Conservation (phyloP, 2,329 filamentous ascomycete genomes). For the Phialophora tarda region DNA sequence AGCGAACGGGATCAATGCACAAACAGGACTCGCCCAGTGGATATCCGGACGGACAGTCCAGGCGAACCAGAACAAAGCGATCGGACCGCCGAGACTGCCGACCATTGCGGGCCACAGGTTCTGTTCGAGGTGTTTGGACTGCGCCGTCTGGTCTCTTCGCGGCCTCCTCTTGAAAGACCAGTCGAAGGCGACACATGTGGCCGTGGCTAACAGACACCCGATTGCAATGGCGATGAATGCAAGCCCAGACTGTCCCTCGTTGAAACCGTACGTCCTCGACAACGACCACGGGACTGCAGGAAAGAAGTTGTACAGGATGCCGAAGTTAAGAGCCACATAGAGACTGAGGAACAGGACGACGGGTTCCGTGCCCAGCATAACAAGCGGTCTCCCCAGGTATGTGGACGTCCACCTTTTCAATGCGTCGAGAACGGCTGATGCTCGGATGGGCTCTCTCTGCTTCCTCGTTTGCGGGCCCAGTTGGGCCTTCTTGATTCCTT, state of each 20-base stretch:
- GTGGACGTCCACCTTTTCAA: constrained; percentile 2
- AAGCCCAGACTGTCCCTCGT: constrained; percentile 44
- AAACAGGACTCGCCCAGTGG: constrained; percentile 47
- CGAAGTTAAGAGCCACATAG: constrained; percentile 23
- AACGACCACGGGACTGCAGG: constrained; percentile 39
- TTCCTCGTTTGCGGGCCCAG: neutral
- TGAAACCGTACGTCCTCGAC: constrained; percentile 30
- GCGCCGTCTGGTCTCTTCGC: neutral
- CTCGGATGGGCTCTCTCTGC: neutral
- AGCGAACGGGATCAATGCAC: constrained; percentile 38
- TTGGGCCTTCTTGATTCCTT: neutral
- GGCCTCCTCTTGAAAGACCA: constrained; percentile 35
- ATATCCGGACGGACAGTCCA: constrained; percentile 52
- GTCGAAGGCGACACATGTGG: constrained; percentile 42
- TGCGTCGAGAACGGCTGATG: constrained; percentile 62
- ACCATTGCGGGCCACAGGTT: constrained; percentile 46
- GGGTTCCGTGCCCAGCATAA: constrained; percentile 24
- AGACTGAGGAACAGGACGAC: constrained; percentile 22
- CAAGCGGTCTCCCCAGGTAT: constrained; percentile 19
- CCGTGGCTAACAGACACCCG: constrained; percentile 42
- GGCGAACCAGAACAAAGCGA: constrained; percentile 24
- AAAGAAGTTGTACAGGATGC: constrained; percentile 42
- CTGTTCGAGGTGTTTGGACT: constrained; percentile 41
- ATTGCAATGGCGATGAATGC: constrained; percentile 45
- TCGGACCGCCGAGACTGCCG: constrained; percentile 38